Evolutionary conservation across 345 rosid species (phyloP).

Genomic region (Cardamine resedifolia): DNA sequence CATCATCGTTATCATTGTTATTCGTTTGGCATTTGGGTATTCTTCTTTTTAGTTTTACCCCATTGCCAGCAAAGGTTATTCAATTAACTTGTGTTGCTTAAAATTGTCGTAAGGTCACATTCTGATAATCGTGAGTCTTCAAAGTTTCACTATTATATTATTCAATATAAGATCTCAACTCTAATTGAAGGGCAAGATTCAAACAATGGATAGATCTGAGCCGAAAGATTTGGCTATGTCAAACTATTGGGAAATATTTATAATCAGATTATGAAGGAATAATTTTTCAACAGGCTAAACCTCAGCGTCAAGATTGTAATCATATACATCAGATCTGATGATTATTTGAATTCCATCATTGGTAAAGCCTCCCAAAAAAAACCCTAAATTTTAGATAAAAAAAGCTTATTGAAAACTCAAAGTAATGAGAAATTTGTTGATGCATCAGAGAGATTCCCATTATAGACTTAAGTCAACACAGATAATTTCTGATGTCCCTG

Average conservation of each 20-base stretch:
- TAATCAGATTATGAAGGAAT: neutral
- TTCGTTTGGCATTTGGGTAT: neutral
- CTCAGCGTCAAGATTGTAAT: constrained; percentile 41
- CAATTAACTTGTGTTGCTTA: neutral
- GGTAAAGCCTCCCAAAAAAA: constrained; percentile 28
- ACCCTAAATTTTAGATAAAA: no score
- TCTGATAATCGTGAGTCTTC: neutral
- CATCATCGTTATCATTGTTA: neutral
- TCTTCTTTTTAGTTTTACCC: neutral
- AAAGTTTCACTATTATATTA: neutral
- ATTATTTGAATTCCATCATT: constrained; percentile 41
- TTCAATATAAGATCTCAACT: no score
- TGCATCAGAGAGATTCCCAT: constrained; percentile 50
- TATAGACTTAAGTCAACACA: constrained; percentile 37
- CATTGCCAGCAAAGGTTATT: neutral
- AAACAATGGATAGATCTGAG: neutral
- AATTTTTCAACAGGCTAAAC: constrained; percentile 12
- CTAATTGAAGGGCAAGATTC: no score
- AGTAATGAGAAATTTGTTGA: neutral
- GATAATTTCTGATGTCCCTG: constrained; percentile 79
- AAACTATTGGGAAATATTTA: neutral
- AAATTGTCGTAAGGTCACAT: neutral
- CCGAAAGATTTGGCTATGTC: neutral
- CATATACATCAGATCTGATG: constrained; percentile 42
- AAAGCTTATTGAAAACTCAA: neutral